Conservation (phyloP, 176 grass and related monocot species). For the Panicum miliaceum region DNA sequence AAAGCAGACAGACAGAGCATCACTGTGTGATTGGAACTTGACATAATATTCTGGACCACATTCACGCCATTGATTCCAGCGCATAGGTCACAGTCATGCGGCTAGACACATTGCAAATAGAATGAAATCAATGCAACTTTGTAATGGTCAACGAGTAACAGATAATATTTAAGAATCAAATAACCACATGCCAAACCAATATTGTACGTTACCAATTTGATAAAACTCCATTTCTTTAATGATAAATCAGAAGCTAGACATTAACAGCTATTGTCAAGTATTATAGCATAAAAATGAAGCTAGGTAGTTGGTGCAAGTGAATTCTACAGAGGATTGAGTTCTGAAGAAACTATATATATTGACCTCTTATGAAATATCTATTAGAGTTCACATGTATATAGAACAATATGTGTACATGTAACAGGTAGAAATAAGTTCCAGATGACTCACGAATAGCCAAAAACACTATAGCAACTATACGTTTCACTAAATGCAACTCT, state of each 20-base stretch:
- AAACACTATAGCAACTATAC: not conserved
- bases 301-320: not conserved
- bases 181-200: constrained; percentile 19
- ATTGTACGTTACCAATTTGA: not conserved
- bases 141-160: constrained; percentile 14
- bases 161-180: constrained; percentile 6
- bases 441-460: not conserved
- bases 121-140: constrained; percentile 28
- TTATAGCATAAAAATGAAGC: not conserved
- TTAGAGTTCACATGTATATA: not conserved
- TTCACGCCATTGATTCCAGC: constrained; percentile 32
- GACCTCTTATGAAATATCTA: constrained; percentile 2
- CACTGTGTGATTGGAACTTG: constrained; percentile 20
- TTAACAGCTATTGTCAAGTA: not conserved
- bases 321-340: not conserved
- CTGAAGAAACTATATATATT: not conserved
- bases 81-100: constrained; percentile 35
- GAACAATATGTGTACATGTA: not conserved
- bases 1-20: constrained; percentile 33
- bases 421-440: not conserved
- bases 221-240: not conserved
- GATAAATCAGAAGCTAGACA: not conserved
- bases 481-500: constrained; percentile 6
- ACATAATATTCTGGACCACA: constrained; percentile 35
- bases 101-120: constrained; percentile 45